phyloP scores from a whole-genome alignment of 169 alveolate species.

The Eimeria sp. region DNA sequence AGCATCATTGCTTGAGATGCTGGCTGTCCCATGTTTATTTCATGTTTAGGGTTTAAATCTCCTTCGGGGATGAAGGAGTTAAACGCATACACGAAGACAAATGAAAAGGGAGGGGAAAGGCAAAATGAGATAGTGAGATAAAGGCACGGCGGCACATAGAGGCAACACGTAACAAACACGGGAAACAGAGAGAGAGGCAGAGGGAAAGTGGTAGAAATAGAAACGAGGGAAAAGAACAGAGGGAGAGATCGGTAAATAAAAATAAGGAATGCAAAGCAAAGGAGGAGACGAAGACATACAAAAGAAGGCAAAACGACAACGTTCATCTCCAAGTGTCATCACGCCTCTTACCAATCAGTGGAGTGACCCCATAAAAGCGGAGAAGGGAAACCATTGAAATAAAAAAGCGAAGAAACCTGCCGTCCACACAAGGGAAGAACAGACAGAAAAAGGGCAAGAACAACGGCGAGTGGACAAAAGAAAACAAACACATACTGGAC shows the following conservation, averaged over 20 bases:
- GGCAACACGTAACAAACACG: not conserved
- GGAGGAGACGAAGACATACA: not conserved
- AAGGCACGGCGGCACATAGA: not conserved
- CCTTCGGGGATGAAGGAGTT: not conserved
- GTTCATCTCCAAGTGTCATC: no score
- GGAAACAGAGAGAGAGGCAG: not conserved
- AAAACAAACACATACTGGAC: not conserved
- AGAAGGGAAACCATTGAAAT: slow-evolving; percentile 79
- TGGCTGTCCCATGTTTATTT: no score
- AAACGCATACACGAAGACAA: not conserved
- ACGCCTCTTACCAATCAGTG: slow-evolving; percentile 77
- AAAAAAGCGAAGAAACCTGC: slow-evolving; percentile 82
- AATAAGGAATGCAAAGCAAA: not conserved
- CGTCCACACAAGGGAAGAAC: not conserved
- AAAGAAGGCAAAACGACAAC: not conserved
- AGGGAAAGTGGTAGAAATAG: not conserved
- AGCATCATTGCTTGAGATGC: no score
- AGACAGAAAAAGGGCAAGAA: not conserved
- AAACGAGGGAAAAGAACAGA: not conserved
- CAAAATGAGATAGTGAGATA: not conserved
- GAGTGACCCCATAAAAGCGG: slow-evolving; percentile 69
- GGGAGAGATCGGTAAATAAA: not conserved
- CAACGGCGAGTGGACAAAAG: not conserved
- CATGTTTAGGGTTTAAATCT: no score
- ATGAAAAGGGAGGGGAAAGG: not conserved